These are phyloP conservation scores for Abelmoschus esculentus DNA, from an alignment of 345 rosid genomes.

Conservation along the genomic window DNA sequence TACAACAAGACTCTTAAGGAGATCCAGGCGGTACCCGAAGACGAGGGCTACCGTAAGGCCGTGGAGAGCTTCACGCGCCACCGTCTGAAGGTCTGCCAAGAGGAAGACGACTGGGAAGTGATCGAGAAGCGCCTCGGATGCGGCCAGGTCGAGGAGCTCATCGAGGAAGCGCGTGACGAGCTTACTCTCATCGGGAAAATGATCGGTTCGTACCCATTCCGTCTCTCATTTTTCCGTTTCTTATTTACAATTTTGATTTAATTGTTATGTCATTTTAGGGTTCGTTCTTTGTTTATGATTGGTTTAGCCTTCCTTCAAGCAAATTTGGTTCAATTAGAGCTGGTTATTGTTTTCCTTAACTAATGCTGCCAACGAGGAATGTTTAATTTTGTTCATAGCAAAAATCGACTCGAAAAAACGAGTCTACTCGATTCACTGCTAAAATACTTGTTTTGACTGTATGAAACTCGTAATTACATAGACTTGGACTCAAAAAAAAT, in stretches of 20 bases:
- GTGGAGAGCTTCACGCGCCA: too few relatives aligned
- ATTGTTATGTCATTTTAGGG: not conserved
- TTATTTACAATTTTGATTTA: not conserved
- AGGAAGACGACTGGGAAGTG: too few relatives aligned
- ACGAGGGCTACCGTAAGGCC: constrained; percentile 56
- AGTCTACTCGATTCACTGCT: too few relatives aligned
- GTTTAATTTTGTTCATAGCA: not conserved
- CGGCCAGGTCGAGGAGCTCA: constrained; percentile 97
- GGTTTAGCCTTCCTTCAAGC: not conserved
- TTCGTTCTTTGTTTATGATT: not conserved
- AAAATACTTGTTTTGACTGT: too few relatives aligned
- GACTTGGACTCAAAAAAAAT: too few relatives aligned
- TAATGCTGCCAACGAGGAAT: not conserved
- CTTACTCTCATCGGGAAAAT: constrained; percentile 80
- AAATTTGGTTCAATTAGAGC: not conserved
- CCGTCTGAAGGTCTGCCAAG: too few relatives aligned
- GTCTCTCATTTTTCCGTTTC: too few relatives aligned
- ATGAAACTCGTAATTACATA: too few relatives aligned
- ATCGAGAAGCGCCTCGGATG: constrained; percentile 42
- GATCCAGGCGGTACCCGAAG: constrained; percentile 91
- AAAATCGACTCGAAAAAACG: too few relatives aligned
- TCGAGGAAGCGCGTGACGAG: constrained; percentile 90
- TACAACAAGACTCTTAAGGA: constrained; percentile 87
- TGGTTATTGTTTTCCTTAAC: not conserved
- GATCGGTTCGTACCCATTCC: constrained; percentile 55